Percentiles rank a stretch among this genome's conserved stretches.
Evolutionary conservation across 257 asterid species (phyloP).

Genomic region (Solanum medicagineum): DNA sequence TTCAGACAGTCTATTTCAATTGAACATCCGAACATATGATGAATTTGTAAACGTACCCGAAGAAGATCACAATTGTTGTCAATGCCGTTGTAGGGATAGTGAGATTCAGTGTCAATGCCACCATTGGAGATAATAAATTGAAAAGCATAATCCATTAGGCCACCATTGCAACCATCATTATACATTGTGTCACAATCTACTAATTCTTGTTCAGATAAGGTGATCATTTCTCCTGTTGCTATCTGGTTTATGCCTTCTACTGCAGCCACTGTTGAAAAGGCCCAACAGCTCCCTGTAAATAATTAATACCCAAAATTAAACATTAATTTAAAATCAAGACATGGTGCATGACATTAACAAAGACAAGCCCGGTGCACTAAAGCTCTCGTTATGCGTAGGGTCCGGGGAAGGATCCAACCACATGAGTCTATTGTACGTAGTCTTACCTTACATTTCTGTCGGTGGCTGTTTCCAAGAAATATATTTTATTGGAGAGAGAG

Average conservation of each 20-base stretch:
- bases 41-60: not conserved
- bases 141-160: constrained; percentile 11
- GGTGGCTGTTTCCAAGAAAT: no score
- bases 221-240: not conserved
- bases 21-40: not conserved
- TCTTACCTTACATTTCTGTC: no score
- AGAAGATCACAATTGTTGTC: not conserved
- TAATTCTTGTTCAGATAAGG: constrained; percentile 8
- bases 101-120: constrained; percentile 1
- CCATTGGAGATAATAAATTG: constrained; percentile 1
- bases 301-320: not conserved
- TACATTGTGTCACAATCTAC: constrained; percentile 5
- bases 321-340: not conserved
- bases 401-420: no score
- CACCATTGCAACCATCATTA: constrained; percentile 10
- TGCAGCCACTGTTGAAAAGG: constrained; percentile 6
- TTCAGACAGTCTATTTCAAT: no score
- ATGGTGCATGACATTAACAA: not conserved
- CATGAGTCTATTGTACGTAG: no score
- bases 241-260: constrained; percentile 15
- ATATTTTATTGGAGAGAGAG: not conserved
- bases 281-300: constrained; percentile 1
- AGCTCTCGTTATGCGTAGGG: no score
- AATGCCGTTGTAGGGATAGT: not conserved
- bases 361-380: no score